Conservation (phyloP, 768 basidiomycete genomes). For the Mycena filopes region DNA sequence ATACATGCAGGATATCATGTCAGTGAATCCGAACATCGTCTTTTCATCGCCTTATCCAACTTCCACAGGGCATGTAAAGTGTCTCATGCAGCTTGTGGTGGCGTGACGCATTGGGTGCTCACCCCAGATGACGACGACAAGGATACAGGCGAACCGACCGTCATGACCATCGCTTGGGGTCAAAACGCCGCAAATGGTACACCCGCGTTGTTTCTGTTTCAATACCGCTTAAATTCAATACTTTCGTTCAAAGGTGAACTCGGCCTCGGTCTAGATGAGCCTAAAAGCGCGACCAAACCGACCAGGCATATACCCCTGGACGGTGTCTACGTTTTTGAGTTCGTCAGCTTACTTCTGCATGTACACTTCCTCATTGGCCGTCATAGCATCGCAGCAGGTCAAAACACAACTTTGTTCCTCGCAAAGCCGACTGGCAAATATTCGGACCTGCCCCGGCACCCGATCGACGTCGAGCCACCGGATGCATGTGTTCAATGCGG, state of each 20-base stretch:
- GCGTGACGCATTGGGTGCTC: slow-evolving; percentile 89
- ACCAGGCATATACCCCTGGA: slow-evolving; percentile 73
- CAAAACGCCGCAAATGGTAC: slow-evolving; percentile 88
- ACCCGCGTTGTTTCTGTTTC: slow-evolving; percentile 13
- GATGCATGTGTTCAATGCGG: slow-evolving; percentile 78
- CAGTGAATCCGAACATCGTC: slow-evolving; percentile 34
- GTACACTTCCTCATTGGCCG: slow-evolving; percentile 4
- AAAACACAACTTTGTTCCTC: slow-evolving; percentile 88
- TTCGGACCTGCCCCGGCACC: slow-evolving; percentile 84
- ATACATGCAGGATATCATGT: slow-evolving; percentile 89
- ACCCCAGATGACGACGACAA: slow-evolving; percentile 73
- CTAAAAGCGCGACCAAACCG: slow-evolving; percentile 90
- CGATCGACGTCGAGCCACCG: slow-evolving; percentile 74
- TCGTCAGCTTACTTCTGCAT: slow-evolving; percentile 37
- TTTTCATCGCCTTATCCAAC: slow-evolving; percentile 15
- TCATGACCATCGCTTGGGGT: slow-evolving; percentile 89
- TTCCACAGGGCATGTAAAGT: slow-evolving; percentile 80
- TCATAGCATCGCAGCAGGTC: slow-evolving; percentile 81
- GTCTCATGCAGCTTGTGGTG: slow-evolving; percentile 74
- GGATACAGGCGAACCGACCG: slow-evolving; percentile 41
- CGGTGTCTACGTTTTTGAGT: slow-evolving; percentile 87
- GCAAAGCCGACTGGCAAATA: slow-evolving; percentile 79
- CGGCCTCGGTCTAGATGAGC: slow-evolving; percentile 80
- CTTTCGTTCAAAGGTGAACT: slow-evolving; percentile 67
- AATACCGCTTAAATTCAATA: neutral